These are phyloP conservation scores for Macrophomina tecta DNA, from an alignment of 2,329 filamentous ascomycete genomes.

Conservation along the genomic window DNA sequence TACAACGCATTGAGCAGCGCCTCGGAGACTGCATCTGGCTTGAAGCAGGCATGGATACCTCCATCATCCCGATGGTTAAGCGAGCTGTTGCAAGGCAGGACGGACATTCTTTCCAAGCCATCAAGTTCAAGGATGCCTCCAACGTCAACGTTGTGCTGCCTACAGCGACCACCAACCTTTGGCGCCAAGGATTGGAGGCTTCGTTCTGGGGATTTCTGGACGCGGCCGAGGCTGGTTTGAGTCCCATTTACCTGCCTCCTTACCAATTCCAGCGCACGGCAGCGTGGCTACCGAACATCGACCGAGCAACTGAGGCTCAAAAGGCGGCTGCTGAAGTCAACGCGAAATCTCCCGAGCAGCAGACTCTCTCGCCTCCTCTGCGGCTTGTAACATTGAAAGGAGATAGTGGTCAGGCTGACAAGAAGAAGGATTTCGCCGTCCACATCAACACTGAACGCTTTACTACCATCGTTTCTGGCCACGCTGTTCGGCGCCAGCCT, in stretches of 20 bases:
- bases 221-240: neutral
- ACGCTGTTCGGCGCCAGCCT: conserved; percentile 31
- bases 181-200: conserved; percentile 8
- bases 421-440: conserved; percentile 28
- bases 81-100: neutral
- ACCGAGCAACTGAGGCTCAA: conserved; percentile 10
- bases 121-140: neutral
- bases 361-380: neutral
- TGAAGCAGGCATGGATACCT: conserved; percentile 40
- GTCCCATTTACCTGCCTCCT: conserved; percentile 18
- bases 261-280: conserved; percentile 22
- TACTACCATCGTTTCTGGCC: conserved; percentile 30
- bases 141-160: neutral
- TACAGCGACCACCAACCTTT: neutral
- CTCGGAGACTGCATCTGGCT: conserved; percentile 38
- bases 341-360: too few species aligned
- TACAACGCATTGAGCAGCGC: conserved; percentile 28
- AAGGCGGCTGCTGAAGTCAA: neutral
- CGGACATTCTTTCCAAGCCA: neutral
- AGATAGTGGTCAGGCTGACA: too few species aligned
- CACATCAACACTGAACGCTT: conserved; percentile 29
- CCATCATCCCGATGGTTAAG: conserved; percentile 28
- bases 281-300: conserved; percentile 21
- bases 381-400: neutral
- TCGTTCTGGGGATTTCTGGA: conserved; percentile 20